These are phyloP conservation scores for Trichoderma brevicompactum DNA, from an alignment of 2,329 filamentous ascomycete species.

Conservation along the genomic window DNA sequence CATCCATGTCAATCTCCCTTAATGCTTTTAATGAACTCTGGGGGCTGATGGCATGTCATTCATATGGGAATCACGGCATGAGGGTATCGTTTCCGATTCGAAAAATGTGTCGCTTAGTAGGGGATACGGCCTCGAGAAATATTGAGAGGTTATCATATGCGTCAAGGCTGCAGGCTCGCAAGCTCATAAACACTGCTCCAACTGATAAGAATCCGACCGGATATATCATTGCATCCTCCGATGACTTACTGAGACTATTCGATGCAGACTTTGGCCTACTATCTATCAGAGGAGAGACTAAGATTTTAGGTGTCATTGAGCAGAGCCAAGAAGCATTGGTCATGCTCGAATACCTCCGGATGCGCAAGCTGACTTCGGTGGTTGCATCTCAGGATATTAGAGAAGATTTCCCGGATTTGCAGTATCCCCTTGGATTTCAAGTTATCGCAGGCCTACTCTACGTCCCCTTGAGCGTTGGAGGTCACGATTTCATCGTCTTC, in stretches of 20 bases:
- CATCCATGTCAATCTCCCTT: constrained; percentile 93
- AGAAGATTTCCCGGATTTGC: constrained; percentile 79
- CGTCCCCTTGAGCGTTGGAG: constrained; percentile 76
- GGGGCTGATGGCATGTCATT: constrained; percentile 86
- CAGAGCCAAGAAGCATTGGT: constrained; percentile 82
- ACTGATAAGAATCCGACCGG: constrained; percentile 82
- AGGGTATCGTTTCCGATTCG: constrained; percentile 89
- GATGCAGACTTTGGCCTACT: constrained; percentile 85
- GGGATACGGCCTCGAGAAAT: constrained; percentile 83
- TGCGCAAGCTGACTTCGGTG: constrained; percentile 75
- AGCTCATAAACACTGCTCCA: constrained; percentile 83
- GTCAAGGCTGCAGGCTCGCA: constrained; percentile 80
- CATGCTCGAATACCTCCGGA: constrained; percentile 80
- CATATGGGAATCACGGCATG: constrained; percentile 78
- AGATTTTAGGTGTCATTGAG: constrained; percentile 75
- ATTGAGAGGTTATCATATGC: constrained; percentile 88
- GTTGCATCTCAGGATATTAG: constrained; percentile 76
- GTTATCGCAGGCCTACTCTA: constrained; percentile 78
- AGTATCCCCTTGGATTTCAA: constrained; percentile 78
- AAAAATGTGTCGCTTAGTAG: constrained; percentile 88
- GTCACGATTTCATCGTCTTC: constrained; percentile 86
- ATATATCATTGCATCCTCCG: constrained; percentile 87
- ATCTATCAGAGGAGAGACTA: constrained; percentile 86
- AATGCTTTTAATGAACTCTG: constrained; percentile 84
- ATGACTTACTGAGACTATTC: constrained; percentile 81